Evolutionary conservation across 2,329 filamentous ascomycete species (phyloP).

Genomic region (Pyrenochaeta sp.): DNA sequence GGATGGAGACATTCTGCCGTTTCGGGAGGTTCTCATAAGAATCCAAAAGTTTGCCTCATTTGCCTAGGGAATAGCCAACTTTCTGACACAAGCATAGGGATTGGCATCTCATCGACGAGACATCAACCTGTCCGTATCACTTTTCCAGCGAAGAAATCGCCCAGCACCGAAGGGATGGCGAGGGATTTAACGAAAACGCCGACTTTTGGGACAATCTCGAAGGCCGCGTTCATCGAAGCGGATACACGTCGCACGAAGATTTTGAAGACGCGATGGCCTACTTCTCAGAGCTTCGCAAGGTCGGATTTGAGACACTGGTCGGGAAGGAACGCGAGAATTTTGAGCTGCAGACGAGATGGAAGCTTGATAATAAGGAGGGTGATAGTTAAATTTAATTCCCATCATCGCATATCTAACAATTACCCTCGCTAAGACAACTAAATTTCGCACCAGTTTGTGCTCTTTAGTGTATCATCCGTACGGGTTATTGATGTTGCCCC

Average conservation of each 20-base stretch:
- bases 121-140: not conserved
- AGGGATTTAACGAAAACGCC: not conserved
- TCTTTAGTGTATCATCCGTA: slow-evolving; percentile 1
- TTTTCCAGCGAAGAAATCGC: not conserved
- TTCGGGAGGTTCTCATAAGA: not conserved
- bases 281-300: not conserved
- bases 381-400: not conserved
- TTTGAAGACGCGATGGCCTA: not conserved
- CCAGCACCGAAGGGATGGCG: not conserved
- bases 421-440: not conserved
- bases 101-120: not conserved
- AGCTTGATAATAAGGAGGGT: not conserved
- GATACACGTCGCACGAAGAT: not conserved
- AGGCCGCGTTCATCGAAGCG: not conserved
- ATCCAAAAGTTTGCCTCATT: not conserved
- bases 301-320: not conserved
- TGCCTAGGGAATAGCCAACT: not conserved
- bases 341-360: not conserved
- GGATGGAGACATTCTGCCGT: not conserved
- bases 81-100: not conserved
- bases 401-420: no score
- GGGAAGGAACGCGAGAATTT: not conserved
- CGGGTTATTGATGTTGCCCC: not conserved
- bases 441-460: not conserved
- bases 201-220: slow-evolving; percentile 1